Evolutionary conservation across 164 flowering plant species (phyloP).

Genomic region (Platanus orientalis): DNA sequence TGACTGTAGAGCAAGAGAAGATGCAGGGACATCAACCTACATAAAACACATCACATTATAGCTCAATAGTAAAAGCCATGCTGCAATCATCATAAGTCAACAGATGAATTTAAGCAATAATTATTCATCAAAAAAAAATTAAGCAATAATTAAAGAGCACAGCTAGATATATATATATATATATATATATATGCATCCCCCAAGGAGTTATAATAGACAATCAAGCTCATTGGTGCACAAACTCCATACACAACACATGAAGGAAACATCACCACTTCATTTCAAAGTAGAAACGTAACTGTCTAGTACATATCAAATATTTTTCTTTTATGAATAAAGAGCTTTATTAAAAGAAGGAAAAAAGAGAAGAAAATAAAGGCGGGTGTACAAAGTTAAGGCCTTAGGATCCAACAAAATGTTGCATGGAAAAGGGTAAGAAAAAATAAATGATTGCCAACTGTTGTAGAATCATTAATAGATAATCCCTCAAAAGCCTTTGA

Average conservation of each 20-base stretch:
- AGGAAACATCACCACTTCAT: not conserved
- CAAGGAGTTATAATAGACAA: not conserved
- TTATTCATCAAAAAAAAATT: no score
- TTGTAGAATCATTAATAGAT: no score
- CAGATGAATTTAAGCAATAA: not conserved
- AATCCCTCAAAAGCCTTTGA: no score
- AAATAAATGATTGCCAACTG: no score
- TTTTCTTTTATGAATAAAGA: no score
- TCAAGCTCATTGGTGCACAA: not conserved
- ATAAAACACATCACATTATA: conserved; percentile 9
- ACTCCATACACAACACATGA: not conserved
- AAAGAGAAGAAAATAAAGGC: no score
- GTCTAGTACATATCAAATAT: not conserved
- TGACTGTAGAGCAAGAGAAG: conserved; percentile 65
- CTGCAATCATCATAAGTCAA: not conserved
- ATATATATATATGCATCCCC: no score
- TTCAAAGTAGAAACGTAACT: not conserved
- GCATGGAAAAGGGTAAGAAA: no score
- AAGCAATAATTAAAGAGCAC: not conserved
- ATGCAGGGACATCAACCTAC: conserved; percentile 68
- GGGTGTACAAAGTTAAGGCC: no score
- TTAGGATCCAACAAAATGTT: no score
- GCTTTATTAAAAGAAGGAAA: no score
- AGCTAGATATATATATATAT: not conserved
- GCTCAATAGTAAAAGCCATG: not conserved